Evolutionary conservation across 2,329 filamentous ascomycete species (phyloP), one percentile per base, ranked within the genome.

Genomic region (Aspergillus proliferans): DNA sequence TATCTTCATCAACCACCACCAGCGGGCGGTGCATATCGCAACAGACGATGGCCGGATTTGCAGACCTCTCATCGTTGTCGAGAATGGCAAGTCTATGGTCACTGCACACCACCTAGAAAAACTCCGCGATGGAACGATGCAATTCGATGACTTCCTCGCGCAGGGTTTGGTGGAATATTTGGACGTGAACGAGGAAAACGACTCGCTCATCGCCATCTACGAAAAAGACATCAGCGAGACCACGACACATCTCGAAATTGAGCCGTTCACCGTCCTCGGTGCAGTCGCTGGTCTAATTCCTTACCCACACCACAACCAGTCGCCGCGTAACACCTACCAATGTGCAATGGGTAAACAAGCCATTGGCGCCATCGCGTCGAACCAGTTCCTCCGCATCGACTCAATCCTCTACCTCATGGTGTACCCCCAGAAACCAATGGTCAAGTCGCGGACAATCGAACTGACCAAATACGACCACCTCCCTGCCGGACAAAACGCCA

Each of bases 341-440:
- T 96, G 92, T 73, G 93, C 93, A 72, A 98, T 98, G 93, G 93
- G 93, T 81, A 98, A 98, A 74, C 93, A 98, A 86, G 93, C 93
- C 36, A 97, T 98, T 67, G 93, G 93, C 30, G 91, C 92, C 30
- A 97, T 98, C 65, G 93, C 92, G 14, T 95, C 95, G 66, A 98
- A 98, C 66, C 93, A 98, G 69, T 95, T 96, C 73, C 88, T 92
- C 61, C 85, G 93, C 49, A 96, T 98, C 67, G 93, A 98, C 64
- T 97, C 92, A 0, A 78, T 98, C 14, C 81, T 98, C 6, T 97
- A 96, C 66, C 87, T 95, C 1, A 88, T 98, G 75, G 93, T 98
- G 3, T 98, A 98, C 64, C 93, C 93, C 6, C 94, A 98, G 66
- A 85, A 95, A 60, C 93, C 93, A 1, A 93, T 98, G 86, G 92